A percentile compares a stretch with the other conserved stretches of the same genome.
phyloP scores from a whole-genome alignment of 352 stramenopile species.

The Blastocystis sp. region DNA sequence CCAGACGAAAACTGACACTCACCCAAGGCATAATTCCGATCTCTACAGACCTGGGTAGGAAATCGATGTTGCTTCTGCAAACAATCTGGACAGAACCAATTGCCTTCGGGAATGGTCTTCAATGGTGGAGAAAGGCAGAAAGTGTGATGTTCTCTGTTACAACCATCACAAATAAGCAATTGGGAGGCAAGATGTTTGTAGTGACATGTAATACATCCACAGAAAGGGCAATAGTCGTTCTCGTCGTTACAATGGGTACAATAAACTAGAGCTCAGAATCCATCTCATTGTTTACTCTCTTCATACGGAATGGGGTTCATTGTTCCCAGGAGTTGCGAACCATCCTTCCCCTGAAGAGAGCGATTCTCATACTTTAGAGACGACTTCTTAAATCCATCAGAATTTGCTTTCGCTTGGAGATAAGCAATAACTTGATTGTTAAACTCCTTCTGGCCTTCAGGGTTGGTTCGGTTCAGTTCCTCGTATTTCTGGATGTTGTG shows the following conservation, averaged over 20 bases:
- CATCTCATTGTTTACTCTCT: neutral
- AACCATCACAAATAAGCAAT: constrained; percentile 42
- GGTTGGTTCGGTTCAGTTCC: neutral
- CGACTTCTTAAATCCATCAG: neutral
- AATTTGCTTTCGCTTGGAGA: neutral
- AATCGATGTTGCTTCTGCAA: constrained; percentile 8
- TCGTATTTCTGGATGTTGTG: constrained; percentile 56
- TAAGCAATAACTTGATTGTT: constrained; percentile 36
- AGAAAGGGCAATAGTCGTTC: constrained; percentile 35
- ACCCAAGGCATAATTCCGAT: neutral
- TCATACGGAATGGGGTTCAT: constrained; percentile 52
- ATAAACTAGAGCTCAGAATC: neutral
- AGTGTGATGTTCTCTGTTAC: constrained; percentile 27
- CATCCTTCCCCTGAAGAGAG: neutral
- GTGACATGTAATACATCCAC: constrained; percentile 25
- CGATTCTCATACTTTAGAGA: neutral
- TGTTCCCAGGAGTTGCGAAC: neutral
- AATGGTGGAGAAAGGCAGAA: constrained; percentile 28
- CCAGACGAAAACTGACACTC: neutral
- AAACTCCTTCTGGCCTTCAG: constrained; percentile 23
- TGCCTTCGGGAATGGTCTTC: constrained; percentile 11
- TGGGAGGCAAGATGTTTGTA: constrained; percentile 32
- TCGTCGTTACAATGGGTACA: constrained; percentile 48
- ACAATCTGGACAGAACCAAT: constrained; percentile 42
- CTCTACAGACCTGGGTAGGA: neutral